Evolutionary conservation across 2,329 filamentous ascomycete species (phyloP).

Genomic region (Cladophialophora exuberans): DNA sequence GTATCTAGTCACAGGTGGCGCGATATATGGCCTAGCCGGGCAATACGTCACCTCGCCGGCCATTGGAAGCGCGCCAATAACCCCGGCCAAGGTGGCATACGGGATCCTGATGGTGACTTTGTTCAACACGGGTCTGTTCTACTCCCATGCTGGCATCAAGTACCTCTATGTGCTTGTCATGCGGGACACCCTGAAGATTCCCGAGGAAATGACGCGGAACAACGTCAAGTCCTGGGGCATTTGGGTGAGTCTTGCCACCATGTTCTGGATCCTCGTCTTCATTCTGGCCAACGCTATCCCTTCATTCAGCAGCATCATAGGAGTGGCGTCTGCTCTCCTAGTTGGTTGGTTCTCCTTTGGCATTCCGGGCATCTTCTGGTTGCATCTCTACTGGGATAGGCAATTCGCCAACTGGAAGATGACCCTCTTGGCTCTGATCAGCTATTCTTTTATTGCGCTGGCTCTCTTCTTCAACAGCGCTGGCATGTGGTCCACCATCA

Average conservation of each 20-base stretch:
- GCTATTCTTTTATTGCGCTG: constrained; percentile 3
- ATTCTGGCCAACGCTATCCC: constrained; percentile 86
- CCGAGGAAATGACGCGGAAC: constrained; percentile 41
- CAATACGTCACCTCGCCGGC: constrained; percentile 39
- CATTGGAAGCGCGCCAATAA: constrained; percentile 36
- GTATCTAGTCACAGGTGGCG: constrained; percentile 38
- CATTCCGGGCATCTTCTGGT: constrained; percentile 50
- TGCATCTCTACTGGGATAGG: constrained; percentile 47
- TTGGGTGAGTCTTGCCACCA: constrained; percentile 36
- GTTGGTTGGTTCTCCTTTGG: constrained; percentile 85
- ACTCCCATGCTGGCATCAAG: constrained; percentile 40
- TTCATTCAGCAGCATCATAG: constrained; percentile 72
- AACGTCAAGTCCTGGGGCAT: constrained; percentile 41
- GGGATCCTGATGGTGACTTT: constrained; percentile 42
- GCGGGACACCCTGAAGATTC: constrained; percentile 35
- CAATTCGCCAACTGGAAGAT: constrained; percentile 15
- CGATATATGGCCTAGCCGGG: constrained; percentile 42
- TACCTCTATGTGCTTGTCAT: constrained; percentile 41
- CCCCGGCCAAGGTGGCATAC: constrained; percentile 39
- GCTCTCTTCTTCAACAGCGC: constrained; percentile 9
- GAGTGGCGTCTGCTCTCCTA: constrained; percentile 65
- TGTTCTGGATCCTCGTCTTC: constrained; percentile 78
- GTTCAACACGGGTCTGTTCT: constrained; percentile 44
- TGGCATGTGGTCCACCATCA: constrained; percentile 18
- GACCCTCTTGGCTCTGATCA: constrained; percentile 3